Evolutionary conservation across 768 basidiomycete genomes (phyloP).

Genomic region (Terana coerulea): DNA sequence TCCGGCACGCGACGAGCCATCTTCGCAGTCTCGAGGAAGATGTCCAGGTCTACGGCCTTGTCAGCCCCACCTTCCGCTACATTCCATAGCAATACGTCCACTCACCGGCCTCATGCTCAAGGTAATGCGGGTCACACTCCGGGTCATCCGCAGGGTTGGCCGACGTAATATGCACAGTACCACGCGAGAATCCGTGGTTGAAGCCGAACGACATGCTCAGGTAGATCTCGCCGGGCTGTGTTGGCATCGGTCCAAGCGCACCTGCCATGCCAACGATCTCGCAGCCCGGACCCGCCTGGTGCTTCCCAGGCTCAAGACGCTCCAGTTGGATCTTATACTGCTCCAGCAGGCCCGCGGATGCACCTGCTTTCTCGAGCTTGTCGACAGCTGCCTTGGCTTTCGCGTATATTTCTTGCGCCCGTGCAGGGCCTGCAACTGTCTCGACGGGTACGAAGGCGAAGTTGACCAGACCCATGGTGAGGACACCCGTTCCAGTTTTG

Average conservation of each 20-base stretch:
- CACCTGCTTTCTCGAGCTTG: neutral
- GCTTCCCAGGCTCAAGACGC: slow-evolving; percentile 12
- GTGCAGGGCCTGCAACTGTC: neutral
- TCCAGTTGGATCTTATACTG: slow-evolving; percentile 11
- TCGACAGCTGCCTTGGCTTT: slow-evolving; percentile 9
- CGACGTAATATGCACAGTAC: slow-evolving; percentile 3
- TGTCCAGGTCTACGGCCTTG: slow-evolving; percentile 18
- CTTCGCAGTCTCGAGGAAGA: slow-evolving; percentile 22
- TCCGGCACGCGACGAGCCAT: slow-evolving; percentile 20
- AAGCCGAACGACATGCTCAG: slow-evolving; percentile 17
- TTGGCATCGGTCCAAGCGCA: neutral
- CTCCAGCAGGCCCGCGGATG: slow-evolving; percentile 2
- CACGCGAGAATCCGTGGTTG: slow-evolving; percentile 25
- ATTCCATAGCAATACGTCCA: no score
- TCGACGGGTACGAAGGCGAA: slow-evolving; percentile 6
- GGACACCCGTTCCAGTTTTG: slow-evolving; percentile 8
- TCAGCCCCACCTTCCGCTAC: no score
- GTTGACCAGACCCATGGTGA: slow-evolving; percentile 3
- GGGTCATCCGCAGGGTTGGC: neutral
- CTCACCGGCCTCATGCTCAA: slow-evolving; percentile 17
- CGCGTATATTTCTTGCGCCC: slow-evolving; percentile 4
- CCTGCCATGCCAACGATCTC: slow-evolving; percentile 7
- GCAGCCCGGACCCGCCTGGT: slow-evolving; percentile 9
- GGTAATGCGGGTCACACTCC: slow-evolving; percentile 8
- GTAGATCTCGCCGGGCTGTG: slow-evolving; percentile 20